These are phyloP conservation scores for Solanum paucissectum DNA, from an alignment of 257 asterid species.

Conservation along the genomic window DNA sequence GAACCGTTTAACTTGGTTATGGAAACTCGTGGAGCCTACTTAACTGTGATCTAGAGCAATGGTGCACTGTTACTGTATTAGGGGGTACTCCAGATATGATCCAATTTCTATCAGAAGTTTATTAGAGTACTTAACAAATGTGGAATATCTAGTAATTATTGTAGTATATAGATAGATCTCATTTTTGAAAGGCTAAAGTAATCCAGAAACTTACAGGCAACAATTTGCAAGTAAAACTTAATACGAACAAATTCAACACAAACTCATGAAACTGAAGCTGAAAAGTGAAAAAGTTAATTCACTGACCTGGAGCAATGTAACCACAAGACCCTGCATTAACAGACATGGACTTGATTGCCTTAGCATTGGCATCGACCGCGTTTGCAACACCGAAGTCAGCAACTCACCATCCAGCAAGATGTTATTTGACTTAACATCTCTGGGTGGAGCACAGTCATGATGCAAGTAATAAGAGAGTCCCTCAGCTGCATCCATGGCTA, in stretches of 20 bases:
- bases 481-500: slow-evolving; percentile 84
- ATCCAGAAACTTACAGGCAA: background rate
- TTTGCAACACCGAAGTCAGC: slow-evolving; percentile 96
- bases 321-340: too few species aligned
- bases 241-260: background rate
- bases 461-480: slow-evolving; percentile 85
- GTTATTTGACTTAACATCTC: slow-evolving; percentile 84
- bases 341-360: slow-evolving; percentile 19
- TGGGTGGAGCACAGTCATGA: slow-evolving; percentile 75
- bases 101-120: background rate
- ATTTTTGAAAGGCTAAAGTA: background rate
- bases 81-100: background rate
- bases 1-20: background rate
- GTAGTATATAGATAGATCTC: background rate
- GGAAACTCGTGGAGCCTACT: background rate
- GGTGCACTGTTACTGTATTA: background rate
- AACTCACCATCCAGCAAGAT: slow-evolving; percentile 61
- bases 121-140: background rate
- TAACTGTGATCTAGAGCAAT: background rate
- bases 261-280: too few species aligned
- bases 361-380: slow-evolving; percentile 47
- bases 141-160: background rate
- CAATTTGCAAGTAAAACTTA: background rate
- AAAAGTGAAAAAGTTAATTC: too few species aligned
- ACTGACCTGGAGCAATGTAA: too few species aligned